A percentile compares a stretch with the other conserved stretches of the same genome.
Conservation (phyloP, 768 basidiomycete species). For the Lactifluus pinguis region DNA sequence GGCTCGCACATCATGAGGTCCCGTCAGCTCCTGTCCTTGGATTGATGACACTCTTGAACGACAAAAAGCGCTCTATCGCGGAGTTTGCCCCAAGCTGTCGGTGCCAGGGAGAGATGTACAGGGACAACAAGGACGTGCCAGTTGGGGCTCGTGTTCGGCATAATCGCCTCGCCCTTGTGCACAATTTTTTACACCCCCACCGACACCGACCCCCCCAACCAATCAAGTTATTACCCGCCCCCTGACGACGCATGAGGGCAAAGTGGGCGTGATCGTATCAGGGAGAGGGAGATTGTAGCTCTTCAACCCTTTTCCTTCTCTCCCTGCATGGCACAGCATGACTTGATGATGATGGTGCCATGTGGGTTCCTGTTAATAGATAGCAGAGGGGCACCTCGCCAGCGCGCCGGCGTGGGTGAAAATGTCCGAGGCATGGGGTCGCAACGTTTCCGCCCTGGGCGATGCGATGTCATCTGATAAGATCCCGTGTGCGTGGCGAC, state of each 20-base stretch:
- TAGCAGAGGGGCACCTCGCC: not conserved
- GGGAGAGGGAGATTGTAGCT: not conserved
- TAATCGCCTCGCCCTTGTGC: not conserved
- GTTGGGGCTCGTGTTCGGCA: too few relatives aligned
- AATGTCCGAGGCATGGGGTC: not conserved
- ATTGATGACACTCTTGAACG: not conserved
- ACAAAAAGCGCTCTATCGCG: not conserved
- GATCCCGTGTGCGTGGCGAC: not conserved
- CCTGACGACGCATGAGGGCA: not conserved
- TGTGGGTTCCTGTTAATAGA: not conserved
- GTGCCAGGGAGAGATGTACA: not conserved
- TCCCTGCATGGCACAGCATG: not conserved
- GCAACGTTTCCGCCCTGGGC: not conserved
- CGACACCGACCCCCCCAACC: not conserved
- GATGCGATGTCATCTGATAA: slow-evolving; percentile 2
- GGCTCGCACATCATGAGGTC: not conserved
- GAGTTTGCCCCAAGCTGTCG: not conserved
- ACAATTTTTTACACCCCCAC: too few relatives aligned
- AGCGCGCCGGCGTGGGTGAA: slow-evolving; percentile 9
- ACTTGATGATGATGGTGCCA: not conserved
- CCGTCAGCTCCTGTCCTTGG: not conserved
- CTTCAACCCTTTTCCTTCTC: not conserved
- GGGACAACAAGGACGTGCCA: not conserved
- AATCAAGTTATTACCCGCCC: not conserved
- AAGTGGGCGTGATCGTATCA: slow-evolving; percentile 1